Percentiles rank a stretch among this genome's conserved stretches.
Conservation (phyloP, 179 eudicot species). For the Spergularia azorica region DNA sequence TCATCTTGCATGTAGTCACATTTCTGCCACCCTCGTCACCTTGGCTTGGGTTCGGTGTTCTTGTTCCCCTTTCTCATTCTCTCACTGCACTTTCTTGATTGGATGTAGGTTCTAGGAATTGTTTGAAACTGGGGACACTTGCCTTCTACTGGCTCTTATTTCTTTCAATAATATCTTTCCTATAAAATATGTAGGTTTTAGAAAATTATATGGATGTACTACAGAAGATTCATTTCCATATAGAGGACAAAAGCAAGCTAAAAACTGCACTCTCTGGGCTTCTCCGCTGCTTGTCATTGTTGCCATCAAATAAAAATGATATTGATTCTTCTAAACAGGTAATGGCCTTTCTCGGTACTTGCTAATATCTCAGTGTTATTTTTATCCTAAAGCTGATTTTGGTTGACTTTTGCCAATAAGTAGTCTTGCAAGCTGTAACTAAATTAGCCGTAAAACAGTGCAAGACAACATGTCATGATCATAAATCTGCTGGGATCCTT, state of each 20-base stretch:
- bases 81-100: not conserved
- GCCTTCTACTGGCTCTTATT: slow-evolving; percentile 20
- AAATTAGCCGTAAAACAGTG: too few species aligned
- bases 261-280: slow-evolving; percentile 68
- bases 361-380: not conserved
- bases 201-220: slow-evolving; percentile 74
- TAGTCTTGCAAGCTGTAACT: not conserved
- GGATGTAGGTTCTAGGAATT: slow-evolving; percentile 68
- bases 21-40: not conserved
- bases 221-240: slow-evolving; percentile 68
- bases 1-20: not conserved
- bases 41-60: slow-evolving; percentile 4
- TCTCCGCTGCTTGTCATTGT: slow-evolving; percentile 70
- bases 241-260: slow-evolving; percentile 78
- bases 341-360: slow-evolving; percentile 18
- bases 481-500: not conserved
- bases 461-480: too few species aligned
- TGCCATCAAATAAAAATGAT: slow-evolving; percentile 53
- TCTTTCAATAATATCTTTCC: not conserved
- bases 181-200: slow-evolving; percentile 47
- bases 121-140: slow-evolving; percentile 62
- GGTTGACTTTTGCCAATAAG: not conserved
- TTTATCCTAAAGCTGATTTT: not conserved
- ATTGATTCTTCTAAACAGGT: slow-evolving; percentile 49
- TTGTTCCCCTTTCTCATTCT: not conserved